phyloP scores from a whole-genome alignment of 257 asterid species.

The Solanum bulbocastanum region DNA sequence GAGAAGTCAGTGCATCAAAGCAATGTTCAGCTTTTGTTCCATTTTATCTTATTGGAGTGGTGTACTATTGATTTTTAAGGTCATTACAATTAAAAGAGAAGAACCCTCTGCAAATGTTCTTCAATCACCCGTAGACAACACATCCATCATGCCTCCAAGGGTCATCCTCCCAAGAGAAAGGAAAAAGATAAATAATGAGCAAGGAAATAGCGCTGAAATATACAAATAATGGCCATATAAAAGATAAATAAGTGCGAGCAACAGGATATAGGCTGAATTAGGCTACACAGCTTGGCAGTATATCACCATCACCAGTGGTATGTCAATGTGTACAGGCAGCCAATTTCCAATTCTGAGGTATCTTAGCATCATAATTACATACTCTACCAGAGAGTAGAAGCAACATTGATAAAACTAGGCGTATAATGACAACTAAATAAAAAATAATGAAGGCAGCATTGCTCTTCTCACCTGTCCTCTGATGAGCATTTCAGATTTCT shows the following conservation, averaged over 20 bases:
- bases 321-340: background rate
- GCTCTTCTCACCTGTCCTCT: conserved; percentile 77
- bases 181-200: background rate
- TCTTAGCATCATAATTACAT: background rate
- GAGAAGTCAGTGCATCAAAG: background rate
- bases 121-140: background rate
- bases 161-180: background rate
- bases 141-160: background rate
- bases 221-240: background rate
- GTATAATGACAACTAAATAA: background rate
- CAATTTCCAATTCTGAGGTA: background rate
- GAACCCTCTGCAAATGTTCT: background rate
- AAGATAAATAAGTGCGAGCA: background rate
- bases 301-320: background rate
- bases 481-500: conserved; percentile 95
- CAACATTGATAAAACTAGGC: background rate
- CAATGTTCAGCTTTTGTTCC: background rate
- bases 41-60: background rate
- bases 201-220: background rate
- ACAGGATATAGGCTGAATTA: background rate
- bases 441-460: background rate
- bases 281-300: background rate
- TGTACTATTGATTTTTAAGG: background rate
- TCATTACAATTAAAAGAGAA: background rate
- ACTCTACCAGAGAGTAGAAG: background rate